A percentile compares a stretch with the other conserved stretches of the same genome.
Evolutionary conservation across 2,329 filamentous ascomycete genomes (phyloP).

Genomic region (Helicocarpus griseus): DNA sequence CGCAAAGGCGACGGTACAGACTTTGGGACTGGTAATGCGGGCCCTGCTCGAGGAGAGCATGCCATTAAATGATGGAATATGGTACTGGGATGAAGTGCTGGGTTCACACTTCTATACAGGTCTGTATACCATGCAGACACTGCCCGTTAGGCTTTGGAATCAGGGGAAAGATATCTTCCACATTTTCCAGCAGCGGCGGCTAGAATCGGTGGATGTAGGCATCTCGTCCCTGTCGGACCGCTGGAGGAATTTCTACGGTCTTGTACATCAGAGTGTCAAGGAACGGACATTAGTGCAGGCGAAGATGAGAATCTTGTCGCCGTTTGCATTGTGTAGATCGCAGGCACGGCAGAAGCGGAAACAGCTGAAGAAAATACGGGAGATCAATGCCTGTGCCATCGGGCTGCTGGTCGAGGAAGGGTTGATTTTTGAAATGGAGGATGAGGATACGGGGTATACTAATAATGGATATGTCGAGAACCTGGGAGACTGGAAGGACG

Average conservation of each 20-base stretch:
- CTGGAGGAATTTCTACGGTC: slow-evolving; percentile 62
- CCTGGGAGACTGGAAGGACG: slow-evolving; percentile 55
- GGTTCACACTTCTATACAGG: slow-evolving; percentile 68
- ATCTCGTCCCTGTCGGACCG: slow-evolving; percentile 23
- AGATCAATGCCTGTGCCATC: slow-evolving; percentile 75
- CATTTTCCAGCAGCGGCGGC: slow-evolving; percentile 36
- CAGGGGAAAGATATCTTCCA: slow-evolving; percentile 61
- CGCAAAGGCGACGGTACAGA: slow-evolving; percentile 85
- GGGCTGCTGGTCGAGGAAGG: slow-evolving; percentile 84
- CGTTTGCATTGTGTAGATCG: slow-evolving; percentile 63
- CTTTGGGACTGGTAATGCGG: slow-evolving; percentile 70
- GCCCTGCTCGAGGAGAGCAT: slow-evolving; percentile 74
- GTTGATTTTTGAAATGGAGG: slow-evolving; percentile 55
- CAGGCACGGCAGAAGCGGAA: slow-evolving; percentile 68
- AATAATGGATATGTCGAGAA: slow-evolving; percentile 39
- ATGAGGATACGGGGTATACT: slow-evolving; percentile 50
- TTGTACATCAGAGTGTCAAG: slow-evolving; percentile 65
- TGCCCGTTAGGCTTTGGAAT: slow-evolving; percentile 62
- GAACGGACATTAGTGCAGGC: slow-evolving; percentile 64
- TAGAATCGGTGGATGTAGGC: slow-evolving; percentile 13
- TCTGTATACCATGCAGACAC: slow-evolving; percentile 78
- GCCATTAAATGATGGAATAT: slow-evolving; percentile 74
- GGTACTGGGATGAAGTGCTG: slow-evolving; percentile 90
- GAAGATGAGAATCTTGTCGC: slow-evolving; percentile 63
- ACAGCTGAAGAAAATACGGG: slow-evolving; percentile 59